phyloP scores from a whole-genome alignment of 352 stramenopile species.

The Phytophthora litchii region DNA sequence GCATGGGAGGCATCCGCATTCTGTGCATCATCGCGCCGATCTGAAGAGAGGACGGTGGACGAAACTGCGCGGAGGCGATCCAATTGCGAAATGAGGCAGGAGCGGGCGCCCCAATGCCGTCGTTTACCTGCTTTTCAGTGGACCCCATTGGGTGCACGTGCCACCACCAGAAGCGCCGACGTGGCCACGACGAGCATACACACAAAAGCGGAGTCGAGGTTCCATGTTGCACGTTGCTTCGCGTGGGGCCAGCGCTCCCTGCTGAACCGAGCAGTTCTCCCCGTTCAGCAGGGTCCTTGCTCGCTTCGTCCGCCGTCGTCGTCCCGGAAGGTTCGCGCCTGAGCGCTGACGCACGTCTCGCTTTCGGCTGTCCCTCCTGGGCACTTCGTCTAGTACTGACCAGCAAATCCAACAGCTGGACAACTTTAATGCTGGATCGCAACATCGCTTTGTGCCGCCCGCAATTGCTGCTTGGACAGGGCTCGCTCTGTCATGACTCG shows the following conservation, averaged over 20 bases:
- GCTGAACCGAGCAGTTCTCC: conserved; percentile 16
- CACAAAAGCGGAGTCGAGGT: conserved; percentile 6
- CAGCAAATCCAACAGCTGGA: conserved; percentile 23
- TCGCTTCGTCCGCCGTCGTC: conserved; percentile 16
- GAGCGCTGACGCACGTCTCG: conserved; percentile 22
- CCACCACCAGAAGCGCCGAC: conserved; percentile 11
- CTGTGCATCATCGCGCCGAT: conserved; percentile 33
- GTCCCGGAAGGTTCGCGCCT: not conserved
- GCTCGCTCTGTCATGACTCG: conserved; percentile 1
- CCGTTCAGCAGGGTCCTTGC: conserved; percentile 17
- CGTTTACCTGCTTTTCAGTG: conserved; percentile 24
- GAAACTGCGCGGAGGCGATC: conserved; percentile 24
- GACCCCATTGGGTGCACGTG: conserved; percentile 9
- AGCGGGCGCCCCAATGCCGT: conserved; percentile 1
- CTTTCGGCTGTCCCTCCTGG: conserved; percentile 35
- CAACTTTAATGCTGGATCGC: conserved; percentile 29
- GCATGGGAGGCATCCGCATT: conserved; percentile 30
- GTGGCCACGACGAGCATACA: conserved; percentile 4
- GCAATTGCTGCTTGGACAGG: conserved; percentile 2
- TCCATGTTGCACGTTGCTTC: conserved; percentile 36
- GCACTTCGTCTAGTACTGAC: conserved; percentile 15
- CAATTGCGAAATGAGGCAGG: conserved; percentile 36
- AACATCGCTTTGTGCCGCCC: too few species aligned
- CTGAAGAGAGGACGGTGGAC: not conserved
- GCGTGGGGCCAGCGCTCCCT: conserved; percentile 12